These are phyloP conservation scores for Pontederia paniculata DNA, from an alignment of 176 grass and related monocot genomes.

Conservation along the genomic window DNA sequence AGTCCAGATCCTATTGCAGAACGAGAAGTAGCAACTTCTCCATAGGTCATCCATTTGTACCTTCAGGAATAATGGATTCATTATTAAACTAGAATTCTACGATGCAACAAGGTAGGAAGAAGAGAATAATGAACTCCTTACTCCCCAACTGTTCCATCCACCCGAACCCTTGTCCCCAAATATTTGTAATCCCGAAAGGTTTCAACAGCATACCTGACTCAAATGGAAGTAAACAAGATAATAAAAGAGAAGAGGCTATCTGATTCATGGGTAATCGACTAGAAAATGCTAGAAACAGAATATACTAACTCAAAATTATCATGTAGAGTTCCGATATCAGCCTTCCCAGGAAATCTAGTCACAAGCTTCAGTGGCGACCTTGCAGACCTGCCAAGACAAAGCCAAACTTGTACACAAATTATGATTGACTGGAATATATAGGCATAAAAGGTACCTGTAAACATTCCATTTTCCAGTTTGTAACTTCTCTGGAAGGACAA, in stretches of 20 bases:
- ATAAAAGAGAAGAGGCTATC: neutral
- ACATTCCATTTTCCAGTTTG: slow-evolving; percentile 97
- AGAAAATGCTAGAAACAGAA: slow-evolving; percentile 3
- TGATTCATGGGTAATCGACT: neutral
- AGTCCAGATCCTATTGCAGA: slow-evolving; percentile 82
- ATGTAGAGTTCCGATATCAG: slow-evolving; percentile 67
- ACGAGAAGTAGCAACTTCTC: slow-evolving; percentile 61
- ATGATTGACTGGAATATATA: neutral
- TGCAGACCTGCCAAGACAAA: slow-evolving; percentile 38
- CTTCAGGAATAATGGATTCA: slow-evolving; percentile 19
- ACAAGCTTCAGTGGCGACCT: slow-evolving; percentile 47
- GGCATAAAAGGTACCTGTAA: slow-evolving; percentile 46
- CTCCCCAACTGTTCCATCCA: slow-evolving; percentile 84
- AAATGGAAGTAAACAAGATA: neutral
- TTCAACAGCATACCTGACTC: slow-evolving; percentile 58
- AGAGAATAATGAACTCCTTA: slow-evolving; percentile 33
- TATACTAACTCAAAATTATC: slow-evolving; percentile 80
- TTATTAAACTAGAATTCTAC: neutral
- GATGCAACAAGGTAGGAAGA: slow-evolving; percentile 11
- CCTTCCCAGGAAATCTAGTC: slow-evolving; percentile 28
- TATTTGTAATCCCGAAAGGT: slow-evolving; percentile 75
- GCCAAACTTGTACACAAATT: neutral
- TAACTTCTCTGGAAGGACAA: slow-evolving; percentile 81
- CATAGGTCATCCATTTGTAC: slow-evolving; percentile 97
- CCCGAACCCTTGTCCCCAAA: slow-evolving; percentile 63